Percentiles rank a stretch among this genome's conserved stretches.
Conservation (phyloP, 2,329 filamentous ascomycete species). For the Didymella glomerata region DNA sequence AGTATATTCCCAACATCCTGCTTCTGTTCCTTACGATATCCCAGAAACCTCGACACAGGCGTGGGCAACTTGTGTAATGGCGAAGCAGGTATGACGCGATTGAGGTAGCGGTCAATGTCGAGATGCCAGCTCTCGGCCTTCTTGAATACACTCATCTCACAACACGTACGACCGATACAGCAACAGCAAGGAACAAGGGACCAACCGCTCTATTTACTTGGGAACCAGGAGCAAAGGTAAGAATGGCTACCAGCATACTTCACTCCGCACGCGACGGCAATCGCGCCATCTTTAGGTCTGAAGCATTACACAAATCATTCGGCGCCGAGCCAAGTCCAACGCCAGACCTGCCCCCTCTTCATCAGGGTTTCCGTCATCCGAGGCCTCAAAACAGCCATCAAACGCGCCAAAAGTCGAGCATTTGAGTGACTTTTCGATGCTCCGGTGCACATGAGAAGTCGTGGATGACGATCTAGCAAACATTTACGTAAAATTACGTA, state of each 20-base stretch:
- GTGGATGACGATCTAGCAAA: conserved; percentile 15
- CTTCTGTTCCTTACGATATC: conserved; percentile 50
- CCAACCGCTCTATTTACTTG: background rate
- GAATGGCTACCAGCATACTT: background rate
- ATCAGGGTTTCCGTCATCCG: background rate
- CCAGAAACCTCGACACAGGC: conserved; percentile 72
- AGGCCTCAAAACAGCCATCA: conserved; percentile 2
- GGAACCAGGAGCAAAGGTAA: conserved; percentile 1
- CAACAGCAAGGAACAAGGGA: conserved; percentile 4
- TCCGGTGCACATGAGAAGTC: conserved; percentile 14
- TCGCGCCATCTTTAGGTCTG: conserved; percentile 20
- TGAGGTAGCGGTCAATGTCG: conserved; percentile 79
- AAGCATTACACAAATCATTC: conserved; percentile 8
- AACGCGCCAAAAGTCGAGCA: conserved; percentile 3
- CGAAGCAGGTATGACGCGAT: conserved; percentile 73
- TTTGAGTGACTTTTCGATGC: conserved; percentile 3
- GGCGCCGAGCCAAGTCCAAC: conserved; percentile 17
- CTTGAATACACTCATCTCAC: conserved; percentile 24
- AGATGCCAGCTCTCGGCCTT: conserved; percentile 59
- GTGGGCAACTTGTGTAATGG: conserved; percentile 70
- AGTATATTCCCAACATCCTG: conserved; percentile 54
- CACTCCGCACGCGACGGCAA: conserved; percentile 3
- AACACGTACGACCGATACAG: background rate
- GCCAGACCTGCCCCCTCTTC: background rate
- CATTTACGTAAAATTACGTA: conserved; percentile 43